These are phyloP conservation scores for Fusarium brevicatenulatum DNA, from an alignment of 2,329 filamentous ascomycete genomes.

Conservation along the genomic window DNA sequence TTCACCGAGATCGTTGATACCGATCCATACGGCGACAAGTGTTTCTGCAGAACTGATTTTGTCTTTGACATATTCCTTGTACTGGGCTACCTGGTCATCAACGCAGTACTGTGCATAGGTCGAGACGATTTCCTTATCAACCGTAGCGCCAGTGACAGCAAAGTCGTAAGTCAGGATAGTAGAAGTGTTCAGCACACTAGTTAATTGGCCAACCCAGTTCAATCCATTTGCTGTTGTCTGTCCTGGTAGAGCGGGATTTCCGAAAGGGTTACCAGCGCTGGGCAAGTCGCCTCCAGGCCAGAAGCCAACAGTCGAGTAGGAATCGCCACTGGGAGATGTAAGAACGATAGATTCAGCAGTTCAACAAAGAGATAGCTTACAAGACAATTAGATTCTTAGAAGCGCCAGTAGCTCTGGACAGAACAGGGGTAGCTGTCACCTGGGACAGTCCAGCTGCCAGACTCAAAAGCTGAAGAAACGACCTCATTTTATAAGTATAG, in stretches of 20 bases:
- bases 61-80: constrained; percentile 17
- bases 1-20: constrained; percentile 32
- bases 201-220: constrained; percentile 33
- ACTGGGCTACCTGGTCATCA: constrained; percentile 29
- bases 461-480: neutral
- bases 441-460: constrained; percentile 15
- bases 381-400: constrained; percentile 9
- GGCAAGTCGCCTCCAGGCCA: constrained; percentile 20
- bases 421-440: neutral
- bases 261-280: constrained; percentile 1
- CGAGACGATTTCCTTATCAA: constrained; percentile 25
- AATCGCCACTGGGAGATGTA: constrained; percentile 2
- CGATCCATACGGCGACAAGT: constrained; percentile 31
- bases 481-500: neutral
- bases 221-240: constrained; percentile 27
- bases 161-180: constrained; percentile 26
- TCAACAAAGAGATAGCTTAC: neutral
- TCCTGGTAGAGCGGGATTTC: constrained; percentile 20
- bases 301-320: constrained; percentile 31
- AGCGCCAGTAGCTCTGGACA: neutral
- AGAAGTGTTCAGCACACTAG: constrained; percentile 16
- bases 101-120: constrained; percentile 23
- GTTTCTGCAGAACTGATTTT: constrained; percentile 7
- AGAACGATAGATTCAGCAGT: neutral
- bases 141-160: constrained; percentile 28